Evolutionary conservation across 2,329 filamentous ascomycete species (phyloP), one percentile per base, ranked within the genome.

Genomic region (Fusarium tupiense): DNA sequence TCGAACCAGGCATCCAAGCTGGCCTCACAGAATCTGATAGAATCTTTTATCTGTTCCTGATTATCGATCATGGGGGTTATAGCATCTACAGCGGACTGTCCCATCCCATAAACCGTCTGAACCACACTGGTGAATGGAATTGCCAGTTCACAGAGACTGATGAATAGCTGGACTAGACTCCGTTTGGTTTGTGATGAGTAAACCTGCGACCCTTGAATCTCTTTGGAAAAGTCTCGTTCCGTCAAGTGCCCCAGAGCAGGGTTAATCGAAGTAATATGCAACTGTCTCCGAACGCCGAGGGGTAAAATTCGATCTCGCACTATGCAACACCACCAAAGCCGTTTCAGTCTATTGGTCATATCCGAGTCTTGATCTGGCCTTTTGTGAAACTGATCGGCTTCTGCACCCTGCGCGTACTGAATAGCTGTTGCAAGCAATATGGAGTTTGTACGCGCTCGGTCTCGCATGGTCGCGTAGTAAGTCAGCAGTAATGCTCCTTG

Each of bases 1-100:
- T 71, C 67, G 4, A 60, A 64, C 70, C 67, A 72, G 8, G 50
- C 29, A 2, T 72, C 41, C 1, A 72, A 19, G 1, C 29, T 29
- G 6, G 19, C 8, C 35, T 72, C 57, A 3, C 52, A 56, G 1
- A 41, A 56, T 6, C 4, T 13, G 6, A 56, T 41, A 1, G 35
- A 41, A 3, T n/a, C 11, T 14, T n/a, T 1, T 2, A 41, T 31
- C 0, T 40, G 20, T 1, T n/a, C 12, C 2, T 19, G 24, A 8
- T 56, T 8, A 2, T 29, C 14, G 2, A 41, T 56, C 2, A 56
- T 56, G 1, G 19, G 35, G 2, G 35, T 6, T 2, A 56, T 41
- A 0, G 35, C 11, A 10, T 56, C 35, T 19, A 4, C 26, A n/a
- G 24, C 24, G 2, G 52, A 40, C 2, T 19, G 11, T 0, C 35